These are phyloP conservation scores for Trametes meyenii DNA, from an alignment of 768 basidiomycete species.

Conservation along the genomic window DNA sequence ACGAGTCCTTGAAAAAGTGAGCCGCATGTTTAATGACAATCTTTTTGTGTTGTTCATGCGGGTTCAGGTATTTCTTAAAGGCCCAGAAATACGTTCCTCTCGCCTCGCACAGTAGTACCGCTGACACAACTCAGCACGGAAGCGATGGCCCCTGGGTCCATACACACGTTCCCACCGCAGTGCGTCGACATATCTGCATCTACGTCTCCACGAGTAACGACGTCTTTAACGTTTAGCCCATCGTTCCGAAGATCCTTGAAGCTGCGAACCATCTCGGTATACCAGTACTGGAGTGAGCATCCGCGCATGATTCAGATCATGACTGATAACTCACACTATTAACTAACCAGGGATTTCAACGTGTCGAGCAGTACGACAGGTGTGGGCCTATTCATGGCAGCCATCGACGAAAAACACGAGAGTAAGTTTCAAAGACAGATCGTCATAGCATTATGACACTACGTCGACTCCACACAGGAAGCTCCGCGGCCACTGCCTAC, in stretches of 20 bases:
- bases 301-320: not conserved
- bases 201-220: not conserved
- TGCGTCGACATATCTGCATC: not conserved
- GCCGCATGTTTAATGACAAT: not conserved
- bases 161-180: slow-evolving; percentile 2
- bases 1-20: slow-evolving; percentile 23
- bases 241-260: not conserved
- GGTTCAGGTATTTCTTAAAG: slow-evolving; percentile 28
- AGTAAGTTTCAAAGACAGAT: slow-evolving; percentile 11
- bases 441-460: not conserved
- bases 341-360: slow-evolving; percentile 23
- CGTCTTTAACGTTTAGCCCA: slow-evolving; percentile 5
- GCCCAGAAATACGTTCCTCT: slow-evolving; percentile 23
- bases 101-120: not conserved
- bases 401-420: slow-evolving; percentile 23
- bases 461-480: slow-evolving; percentile 18
- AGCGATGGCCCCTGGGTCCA: slow-evolving; percentile 10
- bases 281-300: not conserved
- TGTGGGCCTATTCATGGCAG: slow-evolving; percentile 16
- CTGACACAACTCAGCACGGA: slow-evolving; percentile 10
- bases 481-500: slow-evolving; percentile 33
- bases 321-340: too few species aligned
- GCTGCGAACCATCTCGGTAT: slow-evolving; percentile 9
- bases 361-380: slow-evolving; percentile 21
- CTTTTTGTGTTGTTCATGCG: not conserved